Conservation (phyloP, 176 grass and related monocot genomes). For the Hordeum marinum region DNA sequence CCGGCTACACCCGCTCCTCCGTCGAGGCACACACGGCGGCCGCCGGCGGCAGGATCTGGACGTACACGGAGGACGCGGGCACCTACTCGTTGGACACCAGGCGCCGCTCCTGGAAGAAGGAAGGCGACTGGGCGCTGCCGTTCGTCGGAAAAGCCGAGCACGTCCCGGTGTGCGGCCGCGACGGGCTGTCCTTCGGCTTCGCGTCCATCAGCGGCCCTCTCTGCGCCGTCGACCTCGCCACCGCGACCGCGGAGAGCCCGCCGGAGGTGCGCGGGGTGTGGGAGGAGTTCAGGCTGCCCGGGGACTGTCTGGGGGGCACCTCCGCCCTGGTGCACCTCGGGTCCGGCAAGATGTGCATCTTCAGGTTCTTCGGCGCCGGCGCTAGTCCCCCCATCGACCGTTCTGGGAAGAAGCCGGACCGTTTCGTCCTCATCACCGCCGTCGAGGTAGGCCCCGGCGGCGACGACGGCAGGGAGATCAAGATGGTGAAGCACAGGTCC, state of each 20-base stretch:
- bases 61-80: not conserved
- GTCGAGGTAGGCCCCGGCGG: not conserved
- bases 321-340: not conserved
- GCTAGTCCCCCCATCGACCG: not conserved
- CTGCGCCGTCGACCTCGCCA: not conserved
- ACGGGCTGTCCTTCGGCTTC: not conserved
- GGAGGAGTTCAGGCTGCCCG: not conserved
- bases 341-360: not conserved
- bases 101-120: not conserved
- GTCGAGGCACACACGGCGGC: not conserved
- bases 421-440: not conserved
- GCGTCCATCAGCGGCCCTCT: not conserved
- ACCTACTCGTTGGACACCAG: conserved; percentile 5
- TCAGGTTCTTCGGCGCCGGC: not conserved
- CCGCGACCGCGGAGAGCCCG: not conserved
- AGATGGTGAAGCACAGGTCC: not conserved
- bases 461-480: not conserved
- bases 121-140: not conserved
- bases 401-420: not conserved
- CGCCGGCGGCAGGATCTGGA: not conserved
- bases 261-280: not conserved
- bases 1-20: not conserved
- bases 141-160: not conserved
- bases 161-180: not conserved
- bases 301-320: not conserved